Evolutionary conservation across 306 rosid species (phyloP).

Genomic region (Vicia villosa): DNA sequence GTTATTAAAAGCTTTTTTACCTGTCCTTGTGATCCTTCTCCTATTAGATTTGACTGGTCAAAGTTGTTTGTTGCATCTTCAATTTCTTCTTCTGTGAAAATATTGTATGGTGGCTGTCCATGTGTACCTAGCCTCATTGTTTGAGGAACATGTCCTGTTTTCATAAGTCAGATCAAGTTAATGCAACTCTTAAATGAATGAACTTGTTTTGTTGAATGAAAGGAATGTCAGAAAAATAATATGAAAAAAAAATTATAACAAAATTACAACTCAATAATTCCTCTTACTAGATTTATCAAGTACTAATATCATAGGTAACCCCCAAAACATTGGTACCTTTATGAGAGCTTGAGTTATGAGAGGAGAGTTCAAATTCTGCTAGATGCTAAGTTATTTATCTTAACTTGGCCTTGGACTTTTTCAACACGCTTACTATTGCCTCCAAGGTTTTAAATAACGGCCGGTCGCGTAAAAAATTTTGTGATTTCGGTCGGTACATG

Average conservation of each 20-base stretch:
- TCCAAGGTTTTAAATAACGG: no score
- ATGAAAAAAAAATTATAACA: neutral
- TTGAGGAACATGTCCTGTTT: conserved; percentile 76
- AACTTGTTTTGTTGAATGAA: neutral
- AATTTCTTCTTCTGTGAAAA: conserved; percentile 81
- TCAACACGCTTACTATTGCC: no score
- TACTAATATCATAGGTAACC: no score
- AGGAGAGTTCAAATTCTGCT: no score
- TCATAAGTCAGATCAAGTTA: conserved; percentile 28
- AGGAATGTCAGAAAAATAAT: neutral
- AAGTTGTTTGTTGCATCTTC: conserved; percentile 87
- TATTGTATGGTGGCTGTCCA: conserved; percentile 69
- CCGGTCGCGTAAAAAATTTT: no score
- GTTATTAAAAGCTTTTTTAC: conserved; percentile 42
- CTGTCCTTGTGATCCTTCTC: conserved; percentile 75
- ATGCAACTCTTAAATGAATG: conserved; percentile 27
- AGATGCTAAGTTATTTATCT: no score
- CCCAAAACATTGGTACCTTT: no score
- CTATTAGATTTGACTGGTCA: conserved; percentile 58
- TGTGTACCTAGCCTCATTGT: conserved; percentile 56
- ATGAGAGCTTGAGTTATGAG: no score
- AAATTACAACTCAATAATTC: neutral
- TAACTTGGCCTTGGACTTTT: no score
- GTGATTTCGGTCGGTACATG: no score
- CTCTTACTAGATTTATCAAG: neutral